These are phyloP conservation scores for Chalaropsis thielavioides DNA, from an alignment of 2,329 filamentous ascomycete species.

Conservation along the genomic window DNA sequence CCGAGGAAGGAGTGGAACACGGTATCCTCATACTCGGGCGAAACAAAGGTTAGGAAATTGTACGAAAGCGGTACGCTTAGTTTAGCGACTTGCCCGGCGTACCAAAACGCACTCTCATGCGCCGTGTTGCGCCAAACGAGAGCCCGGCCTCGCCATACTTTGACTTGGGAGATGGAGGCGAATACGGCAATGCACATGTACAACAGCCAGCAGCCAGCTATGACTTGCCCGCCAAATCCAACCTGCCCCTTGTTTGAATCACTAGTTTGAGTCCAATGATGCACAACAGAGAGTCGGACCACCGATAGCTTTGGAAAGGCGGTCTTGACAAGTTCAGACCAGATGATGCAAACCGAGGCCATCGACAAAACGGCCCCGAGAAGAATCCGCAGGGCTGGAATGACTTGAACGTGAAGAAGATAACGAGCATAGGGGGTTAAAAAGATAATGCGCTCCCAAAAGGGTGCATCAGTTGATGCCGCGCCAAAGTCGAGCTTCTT, in stretches of 20 bases:
- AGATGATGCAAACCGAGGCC: constrained; percentile 72
- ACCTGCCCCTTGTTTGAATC: constrained; percentile 50
- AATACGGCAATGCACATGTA: constrained; percentile 93
- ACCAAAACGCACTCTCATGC: constrained; percentile 89
- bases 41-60: constrained; percentile 90
- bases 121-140: constrained; percentile 84
- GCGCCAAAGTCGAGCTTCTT: constrained; percentile 64
- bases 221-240: constrained; percentile 72
- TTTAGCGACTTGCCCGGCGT: constrained; percentile 79
- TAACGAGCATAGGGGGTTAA: constrained; percentile 74
- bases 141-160: constrained; percentile 92
- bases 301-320: constrained; percentile 62
- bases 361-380: constrained; percentile 54
- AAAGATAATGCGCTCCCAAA: constrained; percentile 41
- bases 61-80: constrained; percentile 86
- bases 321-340: constrained; percentile 86
- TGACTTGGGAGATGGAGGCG: constrained; percentile 77
- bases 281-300: constrained; percentile 52
- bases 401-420: constrained; percentile 55
- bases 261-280: constrained; percentile 47
- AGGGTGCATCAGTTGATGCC: constrained; percentile 38
- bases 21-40: constrained; percentile 54
- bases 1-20: constrained; percentile 83
- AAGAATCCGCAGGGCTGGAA: constrained; percentile 52
- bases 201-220: constrained; percentile 74